Evolutionary conservation across 345 rosid species (phyloP).

Genomic region (Eutrema heterophyllum): DNA sequence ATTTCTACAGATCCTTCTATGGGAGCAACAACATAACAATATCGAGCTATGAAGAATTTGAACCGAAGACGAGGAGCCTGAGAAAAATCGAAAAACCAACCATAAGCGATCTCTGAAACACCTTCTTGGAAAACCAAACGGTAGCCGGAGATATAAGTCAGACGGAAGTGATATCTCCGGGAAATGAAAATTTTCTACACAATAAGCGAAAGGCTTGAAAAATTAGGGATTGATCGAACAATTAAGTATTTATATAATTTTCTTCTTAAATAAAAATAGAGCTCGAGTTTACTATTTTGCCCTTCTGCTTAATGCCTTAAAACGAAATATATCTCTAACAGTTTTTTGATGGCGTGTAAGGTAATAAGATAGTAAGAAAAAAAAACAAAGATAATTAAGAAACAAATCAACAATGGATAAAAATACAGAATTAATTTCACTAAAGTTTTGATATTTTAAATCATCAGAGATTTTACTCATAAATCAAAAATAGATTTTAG

Average conservation of each 20-base stretch:
- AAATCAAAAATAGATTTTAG: too few relatives aligned
- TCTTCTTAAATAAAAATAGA: neutral
- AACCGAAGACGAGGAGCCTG: neutral
- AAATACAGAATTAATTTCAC: too few relatives aligned
- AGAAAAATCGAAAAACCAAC: constrained; percentile 19
- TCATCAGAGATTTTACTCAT: too few relatives aligned
- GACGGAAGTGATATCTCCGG: neutral
- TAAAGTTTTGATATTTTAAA: too few relatives aligned
- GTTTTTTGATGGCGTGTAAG: too few relatives aligned
- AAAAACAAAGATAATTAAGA: neutral
- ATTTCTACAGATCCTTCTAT: neutral
- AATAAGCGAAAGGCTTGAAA: too few relatives aligned
- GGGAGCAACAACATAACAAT: neutral
- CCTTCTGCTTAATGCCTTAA: neutral
- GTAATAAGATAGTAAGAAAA: neutral
- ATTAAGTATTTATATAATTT: too few relatives aligned
- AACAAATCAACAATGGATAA: neutral
- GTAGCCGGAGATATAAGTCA: neutral
- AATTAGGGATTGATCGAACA: too few relatives aligned
- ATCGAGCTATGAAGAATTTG: neutral
- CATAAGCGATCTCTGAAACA: neutral
- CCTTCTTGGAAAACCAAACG: neutral
- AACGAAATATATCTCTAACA: too few relatives aligned
- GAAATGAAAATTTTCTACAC: neutral
- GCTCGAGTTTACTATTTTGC: neutral